A percentile compares a stretch with the other conserved stretches of the same genome.
These are phyloP conservation scores for Limonium bicolor DNA, from an alignment of 148 eudicot genomes.

Conservation along the genomic window DNA sequence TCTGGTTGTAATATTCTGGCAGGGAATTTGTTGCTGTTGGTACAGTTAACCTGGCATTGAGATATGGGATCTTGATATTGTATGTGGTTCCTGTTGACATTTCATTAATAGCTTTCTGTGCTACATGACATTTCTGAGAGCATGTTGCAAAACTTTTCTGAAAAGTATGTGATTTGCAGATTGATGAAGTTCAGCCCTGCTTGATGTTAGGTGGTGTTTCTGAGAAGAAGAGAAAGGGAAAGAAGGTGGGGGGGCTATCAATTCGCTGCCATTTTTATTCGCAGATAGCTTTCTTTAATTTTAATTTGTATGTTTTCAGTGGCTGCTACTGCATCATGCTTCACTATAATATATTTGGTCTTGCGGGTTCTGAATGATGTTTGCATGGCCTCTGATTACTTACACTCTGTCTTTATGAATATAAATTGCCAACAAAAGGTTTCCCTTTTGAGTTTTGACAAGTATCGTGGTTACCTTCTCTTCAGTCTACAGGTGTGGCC, in stretches of 20 bases:
- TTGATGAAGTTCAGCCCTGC: constrained; percentile 84
- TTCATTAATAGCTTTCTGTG: not conserved
- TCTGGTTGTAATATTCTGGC: constrained; percentile 5
- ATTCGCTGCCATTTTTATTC: not conserved
- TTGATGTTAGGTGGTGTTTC: constrained; percentile 51
- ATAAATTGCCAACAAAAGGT: too few relatives aligned
- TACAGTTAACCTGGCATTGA: constrained; percentile 86
- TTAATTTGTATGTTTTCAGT: too few relatives aligned
- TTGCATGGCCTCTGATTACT: too few relatives aligned
- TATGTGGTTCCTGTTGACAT: constrained; percentile 18
- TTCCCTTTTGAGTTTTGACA: too few relatives aligned
- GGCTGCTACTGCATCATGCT: too few relatives aligned
- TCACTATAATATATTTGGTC: too few relatives aligned
- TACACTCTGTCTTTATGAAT: too few relatives aligned
- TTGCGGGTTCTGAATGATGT: too few relatives aligned
- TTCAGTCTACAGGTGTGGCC: too few relatives aligned
- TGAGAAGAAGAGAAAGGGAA: constrained; percentile 72
- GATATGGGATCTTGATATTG: constrained; percentile 91
- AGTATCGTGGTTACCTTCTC: too few relatives aligned
- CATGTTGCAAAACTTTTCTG: not conserved
- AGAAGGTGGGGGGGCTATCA: constrained; percentile 36
- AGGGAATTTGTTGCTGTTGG: constrained; percentile 95
- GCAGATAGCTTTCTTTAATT: too few relatives aligned
- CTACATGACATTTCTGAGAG: not conserved
- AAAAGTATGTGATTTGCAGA: constrained; percentile 19